Evolutionary conservation across 179 eudicot species (phyloP), one percentile per base, ranked within the genome.

Genomic region (Camellia oleifera): DNA sequence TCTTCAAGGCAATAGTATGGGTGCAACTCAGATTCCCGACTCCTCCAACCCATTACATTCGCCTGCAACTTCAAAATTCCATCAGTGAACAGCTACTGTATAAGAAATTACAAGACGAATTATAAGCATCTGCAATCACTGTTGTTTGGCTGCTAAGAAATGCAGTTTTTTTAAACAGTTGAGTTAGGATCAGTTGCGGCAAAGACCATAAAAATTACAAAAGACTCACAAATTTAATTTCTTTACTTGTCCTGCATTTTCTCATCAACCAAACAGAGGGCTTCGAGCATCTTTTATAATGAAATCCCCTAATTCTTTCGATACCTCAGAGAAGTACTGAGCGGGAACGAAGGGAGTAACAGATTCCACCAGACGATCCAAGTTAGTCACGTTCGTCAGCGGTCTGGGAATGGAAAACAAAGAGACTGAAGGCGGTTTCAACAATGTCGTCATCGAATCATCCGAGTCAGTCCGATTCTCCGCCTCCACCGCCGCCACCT

Each of bases 291-390:
- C 67, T 20, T 62, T 53, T 32, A 50, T 12, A 46, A 7, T 8
- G 58, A 69, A 79, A 81, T 4, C 6, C 23, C 50, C 52, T 26
- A 64, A 76, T n/a, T 75, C 15, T 76, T 17, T n/a, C 0, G 3
- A 54, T 88, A 94, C 99, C 98, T 92, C 91, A 17, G 93, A 78
- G 72, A 84, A 87, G 54, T 58, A 83, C 79, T 88, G 97, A 26
- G 91, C 91, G 3, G 83, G 85, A 52, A 92, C 91, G 2, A 75
- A 61, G 0, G 98, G 99, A 88, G 97, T 92, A 73, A 93, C 91
- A 18, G 85, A 80, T 83, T 92, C 92, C 88, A 96, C 68, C 74
- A 96, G 86, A 62, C 97, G 93, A 89, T 88, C 96, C 83, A 91
- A 83, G 82, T 91, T 91, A 18, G 85, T 82, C 11, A 58, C 80